Evolutionary conservation across 2,329 filamentous ascomycete genomes (phyloP), one percentile per base, ranked within the genome.

Genomic region (Immersiporthe knoxdaviesiana): DNA sequence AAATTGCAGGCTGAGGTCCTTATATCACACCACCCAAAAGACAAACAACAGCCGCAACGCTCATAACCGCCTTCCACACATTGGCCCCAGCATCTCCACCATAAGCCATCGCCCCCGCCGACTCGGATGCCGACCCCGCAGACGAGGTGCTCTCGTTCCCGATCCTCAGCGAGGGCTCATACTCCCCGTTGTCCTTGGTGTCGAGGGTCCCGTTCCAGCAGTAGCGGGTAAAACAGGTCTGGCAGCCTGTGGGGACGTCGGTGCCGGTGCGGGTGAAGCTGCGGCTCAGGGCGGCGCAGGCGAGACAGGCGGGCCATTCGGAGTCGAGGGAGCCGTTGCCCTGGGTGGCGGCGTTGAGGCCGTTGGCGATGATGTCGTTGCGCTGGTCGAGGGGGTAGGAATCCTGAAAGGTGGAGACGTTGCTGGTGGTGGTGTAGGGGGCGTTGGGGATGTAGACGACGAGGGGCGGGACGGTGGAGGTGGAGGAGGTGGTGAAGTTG

Each of bases 171-270:
- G 47, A 65, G 1, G 79, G 80, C 70, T 76, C 67, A 65, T 81
- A 81, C 39, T 56, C 63, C 35, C 72, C 73, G 10, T 60, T 47
- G 67, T 73, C 68, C 58, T n/a, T 32, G 10, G 68, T 70, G 65
- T 77, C 76, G 24, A 76, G 56, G 1, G 87, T 92, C n/a, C 96
- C 96, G 78, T 97, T 88, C 96, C 96, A 99, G 86, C 96, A 99
- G 82, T 97, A 97, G 27, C 83, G 80, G 16, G 83, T 73, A 79
- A 97, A 98, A 82, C 96, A 99, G 63, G 84, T 76, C 58, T 81
- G 83, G 82, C 96, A 99, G 12, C 87, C 88, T 0, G 86, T 83
- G 0, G 95, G 95, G 1, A 94, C 84, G 0, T 81, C 72, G 0
- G 91, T 91, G 24, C 85, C 84, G 0, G 92, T 95, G 63, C 93